These are phyloP conservation scores for Talaromyces atroroseus DNA, from an alignment of 2,329 filamentous ascomycete species.

Conservation along the genomic window DNA sequence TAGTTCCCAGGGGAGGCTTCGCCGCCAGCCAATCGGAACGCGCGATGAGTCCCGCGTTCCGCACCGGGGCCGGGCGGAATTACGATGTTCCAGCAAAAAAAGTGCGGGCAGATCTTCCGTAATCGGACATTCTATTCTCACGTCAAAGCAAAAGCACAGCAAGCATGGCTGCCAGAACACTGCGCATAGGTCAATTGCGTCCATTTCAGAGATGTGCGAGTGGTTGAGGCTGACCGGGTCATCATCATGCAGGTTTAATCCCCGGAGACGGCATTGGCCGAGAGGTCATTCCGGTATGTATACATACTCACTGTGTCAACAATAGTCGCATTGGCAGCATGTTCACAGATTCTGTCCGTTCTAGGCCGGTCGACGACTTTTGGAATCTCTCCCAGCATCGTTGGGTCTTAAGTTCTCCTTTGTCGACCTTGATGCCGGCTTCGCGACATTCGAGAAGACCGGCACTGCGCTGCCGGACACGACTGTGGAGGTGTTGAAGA, in stretches of 20 bases:
- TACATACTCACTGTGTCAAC: not conserved
- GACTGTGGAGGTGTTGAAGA: constrained; percentile 82
- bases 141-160: constrained; percentile 23
- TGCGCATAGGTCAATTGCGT: constrained; percentile 58
- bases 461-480: constrained; percentile 82
- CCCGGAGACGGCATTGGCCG: constrained; percentile 97
- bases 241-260: constrained; percentile 66
- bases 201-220: constrained; percentile 1
- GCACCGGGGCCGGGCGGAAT: constrained; percentile 3
- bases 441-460: constrained; percentile 85
- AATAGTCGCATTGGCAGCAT: constrained; percentile 13
- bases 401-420: constrained; percentile 91
- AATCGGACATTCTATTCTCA: constrained; percentile 17
- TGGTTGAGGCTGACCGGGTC: constrained; percentile 15
- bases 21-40: constrained; percentile 7
- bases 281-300: constrained; percentile 79
- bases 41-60: not conserved
- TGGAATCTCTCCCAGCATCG: constrained; percentile 90
- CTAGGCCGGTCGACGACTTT: constrained; percentile 72
- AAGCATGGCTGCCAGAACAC: constrained; percentile 55
- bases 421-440: constrained; percentile 86
- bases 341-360: constrained; percentile 10
- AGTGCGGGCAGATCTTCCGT: constrained; percentile 3
- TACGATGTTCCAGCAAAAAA: constrained; percentile 8
- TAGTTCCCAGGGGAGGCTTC: not conserved